A percentile compares a stretch with the other conserved stretches of the same genome.
phyloP scores from a whole-genome alignment of 2,329 filamentous ascomycete genomes.

The Aureobasidium musti region DNA sequence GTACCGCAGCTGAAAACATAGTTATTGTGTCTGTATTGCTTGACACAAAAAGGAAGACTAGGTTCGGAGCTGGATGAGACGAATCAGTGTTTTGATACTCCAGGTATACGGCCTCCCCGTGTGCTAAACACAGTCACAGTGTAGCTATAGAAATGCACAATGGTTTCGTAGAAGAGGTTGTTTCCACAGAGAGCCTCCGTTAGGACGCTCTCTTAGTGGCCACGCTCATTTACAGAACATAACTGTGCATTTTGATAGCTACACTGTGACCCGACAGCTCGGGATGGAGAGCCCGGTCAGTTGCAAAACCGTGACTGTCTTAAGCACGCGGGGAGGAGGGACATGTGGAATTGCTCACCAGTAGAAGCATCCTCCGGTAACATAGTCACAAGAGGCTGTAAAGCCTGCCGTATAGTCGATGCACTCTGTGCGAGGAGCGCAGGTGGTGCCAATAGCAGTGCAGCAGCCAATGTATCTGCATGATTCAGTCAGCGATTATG shows the following conservation, averaged over 20 bases:
- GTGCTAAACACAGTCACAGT: too few species aligned
- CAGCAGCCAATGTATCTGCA: conserved; percentile 33
- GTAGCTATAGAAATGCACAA: too few species aligned
- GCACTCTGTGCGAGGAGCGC: conserved; percentile 32
- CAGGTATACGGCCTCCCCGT: too few species aligned
- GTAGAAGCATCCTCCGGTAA: conserved; percentile 33
- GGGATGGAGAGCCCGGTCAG: too few species aligned
- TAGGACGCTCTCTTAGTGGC: too few species aligned
- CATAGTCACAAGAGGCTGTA: conserved; percentile 30
- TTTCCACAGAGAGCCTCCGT: too few species aligned
- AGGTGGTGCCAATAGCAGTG: conserved; percentile 29
- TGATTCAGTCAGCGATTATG: background rate
- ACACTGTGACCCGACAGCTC: too few species aligned
- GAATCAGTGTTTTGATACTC: conserved; percentile 11
- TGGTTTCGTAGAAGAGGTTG: too few species aligned
- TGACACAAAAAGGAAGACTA: background rate
- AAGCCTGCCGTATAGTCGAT: conserved; percentile 30
- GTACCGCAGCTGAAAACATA: conserved; percentile 2
- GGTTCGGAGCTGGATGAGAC: background rate
- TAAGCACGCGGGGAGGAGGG: too few species aligned
- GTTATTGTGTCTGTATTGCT: background rate
- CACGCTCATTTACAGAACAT: too few species aligned
- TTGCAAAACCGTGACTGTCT: too few species aligned
- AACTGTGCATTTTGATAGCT: too few species aligned
- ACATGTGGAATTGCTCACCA: conserved; percentile 28